Base-by-base conservation (phyloP, 2,329 filamentous ascomycete genomes). In the Nothophoma quercina region DNA sequence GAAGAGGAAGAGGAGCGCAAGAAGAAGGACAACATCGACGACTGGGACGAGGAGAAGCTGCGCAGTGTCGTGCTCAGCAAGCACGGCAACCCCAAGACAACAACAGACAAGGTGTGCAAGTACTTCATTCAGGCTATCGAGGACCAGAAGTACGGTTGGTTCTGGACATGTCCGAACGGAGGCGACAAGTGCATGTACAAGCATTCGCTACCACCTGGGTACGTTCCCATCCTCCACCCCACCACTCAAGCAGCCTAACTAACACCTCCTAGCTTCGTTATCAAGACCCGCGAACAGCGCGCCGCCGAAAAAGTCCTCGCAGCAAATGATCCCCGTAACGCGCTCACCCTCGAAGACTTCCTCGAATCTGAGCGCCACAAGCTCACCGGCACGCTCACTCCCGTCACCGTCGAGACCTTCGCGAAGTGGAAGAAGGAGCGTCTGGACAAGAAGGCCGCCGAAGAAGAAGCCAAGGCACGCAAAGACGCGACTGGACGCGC, bases 61-160 rank as follows among this genome's bases (percentile, higher is more conserved):
- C 85, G 90, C 65, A 88, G 88, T 49, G 95, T 99, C 28, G 91
- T 99, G 19, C 67, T 96, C 73, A 96, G 90, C 68, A 99, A 99
- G 81, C 96, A 99, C 77, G 95, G 95, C 44, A 99, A 99, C 77
- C 95, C 96, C 55, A 87, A 88, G 73, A 96, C 93, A 18, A 90
- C 90, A 5, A 99, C 95, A 38, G 95, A 99, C 73, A 99, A 98
- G 79, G 95, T 99, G 63, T 99, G 95, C 90, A 99, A 98, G 78
- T 96, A 81, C 81, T 99, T 99, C 75, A 95, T 98, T 73, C 88
- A 93, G 64, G 95, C 95, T 21, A 95, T 99, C 58, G 95, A 99
- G 78, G 95, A 99, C 72, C 90, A 92, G 68, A 99, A 98, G 78
- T 99, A 99, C 69, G 95, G 95, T 58, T 99, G 95, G 95, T 98